Evolutionary conservation across 2,329 filamentous ascomycete genomes (phyloP).

Genomic region (Orbilia brochopaga): DNA sequence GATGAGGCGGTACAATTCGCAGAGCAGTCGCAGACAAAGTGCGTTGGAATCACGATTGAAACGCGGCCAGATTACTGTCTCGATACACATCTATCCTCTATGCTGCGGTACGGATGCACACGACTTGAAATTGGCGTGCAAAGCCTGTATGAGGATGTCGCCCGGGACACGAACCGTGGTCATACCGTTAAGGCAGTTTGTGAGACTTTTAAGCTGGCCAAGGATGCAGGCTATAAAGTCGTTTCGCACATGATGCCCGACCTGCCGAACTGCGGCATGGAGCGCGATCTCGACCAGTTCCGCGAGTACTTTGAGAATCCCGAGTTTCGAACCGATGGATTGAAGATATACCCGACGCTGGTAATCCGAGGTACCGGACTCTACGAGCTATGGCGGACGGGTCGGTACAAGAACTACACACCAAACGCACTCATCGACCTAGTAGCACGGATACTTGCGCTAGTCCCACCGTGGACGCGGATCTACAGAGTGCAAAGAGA

Average conservation of each 20-base stretch:
- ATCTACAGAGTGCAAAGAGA: constrained; percentile 98
- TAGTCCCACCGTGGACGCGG: constrained; percentile 95
- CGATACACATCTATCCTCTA: constrained; percentile 90
- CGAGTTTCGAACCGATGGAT: constrained; percentile 90
- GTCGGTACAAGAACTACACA: constrained; percentile 97
- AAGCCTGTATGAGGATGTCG: constrained; percentile 95
- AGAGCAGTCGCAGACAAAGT: constrained; percentile 66
- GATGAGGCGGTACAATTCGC: constrained; percentile 84
- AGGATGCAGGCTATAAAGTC: constrained; percentile 98
- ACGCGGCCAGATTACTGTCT: constrained; percentile 96
- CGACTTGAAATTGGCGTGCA: constrained; percentile 93
- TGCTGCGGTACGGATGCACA: constrained; percentile 98
- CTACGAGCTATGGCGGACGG: constrained; percentile 96
- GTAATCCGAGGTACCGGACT: constrained; percentile 95
- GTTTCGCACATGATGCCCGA: constrained; percentile 99
- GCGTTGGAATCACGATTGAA: constrained; percentile 97
- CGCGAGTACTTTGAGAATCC: constrained; percentile 97
- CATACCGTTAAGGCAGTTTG: constrained; percentile 95
- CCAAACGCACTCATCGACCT: constrained; percentile 95
- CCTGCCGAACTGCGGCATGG: constrained; percentile 96
- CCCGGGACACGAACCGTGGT: constrained; percentile 94
- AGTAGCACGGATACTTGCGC: constrained; percentile 90
- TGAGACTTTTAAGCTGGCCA: constrained; percentile 95
- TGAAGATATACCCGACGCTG: constrained; percentile 97
- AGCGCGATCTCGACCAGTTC: constrained; percentile 95